Base-by-base conservation (phyloP, 192 early-diverging fungal genomes). In the Gorgonomyces haynaldii region DNA sequence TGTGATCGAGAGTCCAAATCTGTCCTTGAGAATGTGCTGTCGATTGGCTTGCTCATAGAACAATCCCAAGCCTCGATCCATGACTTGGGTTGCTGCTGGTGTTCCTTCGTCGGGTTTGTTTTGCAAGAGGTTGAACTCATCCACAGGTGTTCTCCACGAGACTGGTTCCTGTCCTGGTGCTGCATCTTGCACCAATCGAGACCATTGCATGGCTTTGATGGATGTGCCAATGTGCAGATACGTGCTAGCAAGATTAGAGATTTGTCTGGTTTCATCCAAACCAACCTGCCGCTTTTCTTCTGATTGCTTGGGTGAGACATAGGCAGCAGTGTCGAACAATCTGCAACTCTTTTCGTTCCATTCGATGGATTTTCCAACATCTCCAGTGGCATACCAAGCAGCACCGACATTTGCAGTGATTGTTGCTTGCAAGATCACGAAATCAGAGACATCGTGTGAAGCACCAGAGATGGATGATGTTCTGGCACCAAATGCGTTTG, bases 141-240 rank as follows among this genome's bases (percentile, higher is more conserved):
- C 60, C 25, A 57, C 42, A 22, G 57, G 32, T 10, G 34, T 28
- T 20, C 20, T 44, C 54, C 37, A 31, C 16, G n/a, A 32, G 37
- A 30, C 13, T 21, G 36, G 13, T 19, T 8, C 32, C 16, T 1
- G 32, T 1, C 23, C 0, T 2, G 27, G 23, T 32, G n/a, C 25
- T 26, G 13, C 23, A 30, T 23, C 16, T 15, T 2, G 3, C 30
- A 22, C 10, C 0, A 12, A 17, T 37, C n/a, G n/a, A 1, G 29
- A 21, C 70, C 70, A 72, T 23, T 72, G 61, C 19, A 72, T 26
- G 21, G 28, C 19, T 35, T 65, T 57, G 7, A 67, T 24, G 2
- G 41, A 16, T 22, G 52, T 27, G 0, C 55, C 70, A 9, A 63
- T 47, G 26, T 65, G 58, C 4, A 72, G 30, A 35, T 51, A 43